Base-by-base conservation (phyloP, 345 rosid species). In the Aquilaria malaccensis region DNA sequence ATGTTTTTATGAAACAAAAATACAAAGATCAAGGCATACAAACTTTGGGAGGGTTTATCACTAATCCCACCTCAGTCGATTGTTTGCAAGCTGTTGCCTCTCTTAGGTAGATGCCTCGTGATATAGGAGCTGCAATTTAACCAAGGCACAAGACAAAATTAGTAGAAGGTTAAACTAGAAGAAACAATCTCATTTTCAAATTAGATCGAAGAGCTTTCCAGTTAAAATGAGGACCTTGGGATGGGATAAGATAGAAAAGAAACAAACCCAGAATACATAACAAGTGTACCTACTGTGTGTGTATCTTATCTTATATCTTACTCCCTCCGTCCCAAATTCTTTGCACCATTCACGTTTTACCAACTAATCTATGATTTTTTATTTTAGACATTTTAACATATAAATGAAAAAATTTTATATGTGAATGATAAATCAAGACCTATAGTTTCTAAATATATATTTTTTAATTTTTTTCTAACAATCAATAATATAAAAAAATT, bases 81-180 rank as follows among this genome's bases (percentile, higher is more conserved):
- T 80, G 89, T 73, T 61, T 73, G 77, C 93, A 80, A 68, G 83
- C 72, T 62, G 76, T 70, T 66, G 87, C 81, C 60, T 94, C 97
- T 80, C 97, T 82, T 62, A 94, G 78, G 77, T 94, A 90, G 75
- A 90, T 82, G 64, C 97, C 97, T n/a, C 96, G 83, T 62, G 80
- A 81, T 52, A 81, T 63, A 58, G 96, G 89, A 72, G 86, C 99
- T 94, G 86, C 76, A 60, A 55, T 69, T 46, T 73, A 45, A 76
- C 60, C 22, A 33, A 52, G 65, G 32, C 46, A 69, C 2, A 53
- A 48, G 31, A 61, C 60, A 63, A 41, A 66, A 32, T 46, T 15
- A 47, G 43, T 43, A n/a, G 63, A 65, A 12, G 33, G 52, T 37
- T 56, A 9, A 58, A 50, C 1, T 11, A 12, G 45, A 50, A 48